These are phyloP conservation scores for Podospora australis DNA, from an alignment of 495 filamentous ascomycete genomes.

Conservation along the genomic window DNA sequence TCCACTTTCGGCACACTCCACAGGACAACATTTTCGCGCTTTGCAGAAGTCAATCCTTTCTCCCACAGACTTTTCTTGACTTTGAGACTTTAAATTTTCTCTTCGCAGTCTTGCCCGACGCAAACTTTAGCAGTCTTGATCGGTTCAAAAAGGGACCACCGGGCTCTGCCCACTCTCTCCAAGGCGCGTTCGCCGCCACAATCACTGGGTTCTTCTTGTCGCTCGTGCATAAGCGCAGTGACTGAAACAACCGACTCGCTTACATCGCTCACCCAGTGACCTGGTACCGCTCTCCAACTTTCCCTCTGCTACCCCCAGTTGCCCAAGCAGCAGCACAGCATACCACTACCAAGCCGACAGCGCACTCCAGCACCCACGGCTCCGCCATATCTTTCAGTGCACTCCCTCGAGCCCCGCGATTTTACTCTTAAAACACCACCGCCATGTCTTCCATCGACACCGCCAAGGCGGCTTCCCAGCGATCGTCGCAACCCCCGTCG, in stretches of 20 bases:
- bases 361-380: neutral
- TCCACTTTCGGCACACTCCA: constrained; percentile 1
- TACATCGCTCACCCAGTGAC: constrained; percentile 15
- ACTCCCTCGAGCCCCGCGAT: constrained; percentile 1
- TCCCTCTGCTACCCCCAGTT: too few relatives aligned
- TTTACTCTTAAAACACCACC: constrained; percentile 2
- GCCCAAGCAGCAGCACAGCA: too few relatives aligned
- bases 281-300: constrained; percentile 6
- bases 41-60: constrained; percentile 4
- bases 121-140: constrained; percentile 24
- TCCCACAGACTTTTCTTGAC: constrained; percentile 4
- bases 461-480: constrained; percentile 33
- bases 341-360: neutral
- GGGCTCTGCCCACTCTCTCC: constrained; percentile 24
- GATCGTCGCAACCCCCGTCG: constrained; percentile 40
- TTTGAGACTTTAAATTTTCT: constrained; percentile 4
- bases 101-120: constrained; percentile 3
- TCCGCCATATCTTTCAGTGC: neutral
- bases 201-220: constrained; percentile 14
- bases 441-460: constrained; percentile 21
- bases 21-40: constrained; percentile 9
- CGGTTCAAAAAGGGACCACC: constrained; percentile 13
- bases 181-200: constrained; percentile 29
- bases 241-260: constrained; percentile 17
- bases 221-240: constrained; percentile 31